phyloP scores from a whole-genome alignment of 306 rosid species.

The Elaeagnus macrophylla region DNA sequence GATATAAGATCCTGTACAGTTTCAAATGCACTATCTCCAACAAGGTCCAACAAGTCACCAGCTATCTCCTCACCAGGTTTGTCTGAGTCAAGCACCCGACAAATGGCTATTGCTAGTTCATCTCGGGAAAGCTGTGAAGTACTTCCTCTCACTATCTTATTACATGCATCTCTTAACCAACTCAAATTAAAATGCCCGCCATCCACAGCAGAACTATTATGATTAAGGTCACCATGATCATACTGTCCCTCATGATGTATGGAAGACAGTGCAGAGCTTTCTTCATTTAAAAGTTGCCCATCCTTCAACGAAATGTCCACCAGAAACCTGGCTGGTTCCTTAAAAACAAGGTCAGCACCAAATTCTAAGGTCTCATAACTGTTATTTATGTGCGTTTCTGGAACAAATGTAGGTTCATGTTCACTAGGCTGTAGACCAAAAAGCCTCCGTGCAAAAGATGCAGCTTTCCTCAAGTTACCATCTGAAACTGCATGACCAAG shows the following conservation, averaged over 20 bases:
- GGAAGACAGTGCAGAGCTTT: slow-evolving; percentile 32
- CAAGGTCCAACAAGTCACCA: slow-evolving; percentile 84
- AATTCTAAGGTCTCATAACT: slow-evolving; percentile 43
- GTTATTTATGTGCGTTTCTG: slow-evolving; percentile 28
- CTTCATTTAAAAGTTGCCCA: slow-evolving; percentile 48
- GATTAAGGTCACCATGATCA: slow-evolving; percentile 12
- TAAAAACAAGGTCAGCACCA: slow-evolving; percentile 75
- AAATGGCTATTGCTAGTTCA: slow-evolving; percentile 86
- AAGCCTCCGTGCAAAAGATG: slow-evolving; percentile 50
- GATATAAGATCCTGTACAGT: slow-evolving; percentile 70
- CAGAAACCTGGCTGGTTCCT: slow-evolving; percentile 71
- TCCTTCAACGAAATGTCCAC: slow-evolving; percentile 64
- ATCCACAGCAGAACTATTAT: slow-evolving; percentile 22
- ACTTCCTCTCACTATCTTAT: slow-evolving; percentile 40
- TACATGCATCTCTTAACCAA: slow-evolving; percentile 81
- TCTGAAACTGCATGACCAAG: slow-evolving; percentile 56
- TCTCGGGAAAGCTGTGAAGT: slow-evolving; percentile 53
- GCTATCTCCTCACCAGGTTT: slow-evolving; percentile 97
- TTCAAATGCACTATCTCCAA: slow-evolving; percentile 85
- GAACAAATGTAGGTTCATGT: slow-evolving; percentile 18
- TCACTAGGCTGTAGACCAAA: slow-evolving; percentile 48
- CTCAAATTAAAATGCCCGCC: slow-evolving; percentile 37
- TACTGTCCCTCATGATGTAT: slow-evolving; percentile 36
- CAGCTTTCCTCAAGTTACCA: slow-evolving; percentile 54
- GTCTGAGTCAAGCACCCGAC: slow-evolving; percentile 84